Base-by-base conservation (phyloP, 352 stramenopile genomes). In the Globisporangium cederbergense region DNA sequence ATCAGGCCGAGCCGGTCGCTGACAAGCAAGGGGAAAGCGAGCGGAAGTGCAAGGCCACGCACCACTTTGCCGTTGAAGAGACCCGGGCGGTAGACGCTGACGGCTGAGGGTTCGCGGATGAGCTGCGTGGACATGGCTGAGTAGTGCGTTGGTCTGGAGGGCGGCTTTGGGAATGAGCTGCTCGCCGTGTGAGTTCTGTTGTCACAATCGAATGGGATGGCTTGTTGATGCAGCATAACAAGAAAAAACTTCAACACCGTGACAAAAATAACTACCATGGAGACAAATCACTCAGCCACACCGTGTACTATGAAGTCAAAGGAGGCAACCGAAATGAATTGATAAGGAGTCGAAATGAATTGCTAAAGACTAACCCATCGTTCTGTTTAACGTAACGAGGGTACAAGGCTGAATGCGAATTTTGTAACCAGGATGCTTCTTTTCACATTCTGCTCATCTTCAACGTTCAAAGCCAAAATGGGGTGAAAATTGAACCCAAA, bases 41-140 rank as follows among this genome's bases (percentile, higher is more conserved):
- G 11, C 36, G 10, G 10, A 28, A 10, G 30, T 59, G 53, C 10
- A 32, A 2, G 20, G 34, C 22, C 22, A 64, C 82, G 66, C 74
- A 90, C 83, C 75, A 92, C 83, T 90, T 90, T 90, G 73, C 81
- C 83, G 10, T 70, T 72, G 56, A 91, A 93, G 34, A 91, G 74
- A 14, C 79, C 78, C 2, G 76, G 58, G 50, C 81, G 80, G 72
- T 81, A 93, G 61, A 93, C 78, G 46, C 74, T 88, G 11, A 77
- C 67, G 34, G 80, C 74, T 51, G 65, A 76, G 14, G 74, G 72
- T 8, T 73, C 77, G 58, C 84, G 80, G 58, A 93, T 89, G 22
- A 28, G 62, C 43, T 52, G 32, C 32, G 32, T 62, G 40, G 40
- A 32, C 34, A 58, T 64, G 61, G 36, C 22, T 55, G 25, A 28